Conservation (phyloP, 1,284 basidiomycete species). For the Boletus subluridellus region DNA sequence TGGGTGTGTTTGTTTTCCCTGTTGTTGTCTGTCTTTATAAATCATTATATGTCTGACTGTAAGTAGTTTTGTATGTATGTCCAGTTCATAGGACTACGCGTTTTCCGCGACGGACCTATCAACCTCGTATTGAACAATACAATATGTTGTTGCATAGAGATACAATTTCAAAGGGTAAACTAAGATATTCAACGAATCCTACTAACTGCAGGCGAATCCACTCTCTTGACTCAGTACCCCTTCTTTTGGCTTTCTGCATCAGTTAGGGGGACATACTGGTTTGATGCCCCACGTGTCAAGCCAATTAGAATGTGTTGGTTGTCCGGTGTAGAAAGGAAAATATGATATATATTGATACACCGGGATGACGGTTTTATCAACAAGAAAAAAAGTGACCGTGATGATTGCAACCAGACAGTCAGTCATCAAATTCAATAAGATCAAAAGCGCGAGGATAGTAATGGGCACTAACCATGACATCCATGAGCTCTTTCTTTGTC, state of each 20-base stretch:
- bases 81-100: not conserved
- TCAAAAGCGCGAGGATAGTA: constrained; percentile 10
- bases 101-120: not conserved
- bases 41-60: constrained; percentile 15
- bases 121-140: not conserved
- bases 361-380: not conserved
- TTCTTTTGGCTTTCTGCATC: constrained; percentile 27
- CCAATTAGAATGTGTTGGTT: not conserved
- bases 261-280: constrained; percentile 31
- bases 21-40: constrained; percentile 12
- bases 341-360: not conserved
- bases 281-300: not conserved
- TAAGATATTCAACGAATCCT: not conserved
- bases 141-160: not conserved
- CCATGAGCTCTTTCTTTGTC: constrained; percentile 67
- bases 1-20: not conserved
- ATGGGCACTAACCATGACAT: constrained; percentile 63
- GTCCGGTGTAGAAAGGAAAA: not conserved
- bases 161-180: not conserved
- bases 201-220: not conserved
- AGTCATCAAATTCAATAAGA: constrained; percentile 13
- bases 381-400: not conserved
- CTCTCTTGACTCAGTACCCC: constrained; percentile 18
- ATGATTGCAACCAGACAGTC: not conserved
- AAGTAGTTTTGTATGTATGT: constrained; percentile 4